A percentile compares a stretch with the other conserved stretches of the same genome.
Evolutionary conservation across 192 early-diverging fungal genomes (phyloP).

Genomic region (Linnemannia zychae): DNA sequence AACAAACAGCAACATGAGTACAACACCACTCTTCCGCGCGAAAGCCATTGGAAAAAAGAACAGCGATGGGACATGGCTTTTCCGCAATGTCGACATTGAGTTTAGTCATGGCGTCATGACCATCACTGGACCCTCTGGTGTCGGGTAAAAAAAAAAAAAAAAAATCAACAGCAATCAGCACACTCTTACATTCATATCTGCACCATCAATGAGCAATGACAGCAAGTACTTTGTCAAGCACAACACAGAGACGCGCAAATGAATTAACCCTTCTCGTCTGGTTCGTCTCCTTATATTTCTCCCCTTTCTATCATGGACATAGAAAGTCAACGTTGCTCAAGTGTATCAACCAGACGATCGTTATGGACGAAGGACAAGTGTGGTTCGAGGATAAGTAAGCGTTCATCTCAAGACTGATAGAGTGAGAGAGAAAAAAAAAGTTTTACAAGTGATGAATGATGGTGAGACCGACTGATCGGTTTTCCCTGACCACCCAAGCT

Average conservation of each 20-base stretch:
- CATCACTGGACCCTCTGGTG: conserved; percentile 79
- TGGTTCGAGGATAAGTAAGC: conserved; percentile 65
- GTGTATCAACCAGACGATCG: conserved; percentile 81
- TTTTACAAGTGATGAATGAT: neutral
- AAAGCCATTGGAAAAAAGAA: conserved; percentile 56
- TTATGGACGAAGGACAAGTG: conserved; percentile 72
- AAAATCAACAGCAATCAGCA: neutral
- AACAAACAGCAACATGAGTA: neutral
- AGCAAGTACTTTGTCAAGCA: no score
- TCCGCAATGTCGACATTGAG: conserved; percentile 68
- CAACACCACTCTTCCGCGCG: conserved; percentile 43
- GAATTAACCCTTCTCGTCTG: neutral
- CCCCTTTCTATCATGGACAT: no score
- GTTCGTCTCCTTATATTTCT: no score
- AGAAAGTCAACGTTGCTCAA: conserved; percentile 90
- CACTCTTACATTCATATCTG: neutral
- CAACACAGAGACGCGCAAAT: no score
- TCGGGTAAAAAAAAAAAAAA: conserved; percentile 63
- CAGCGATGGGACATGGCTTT: conserved; percentile 64
- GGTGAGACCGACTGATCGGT: no score
- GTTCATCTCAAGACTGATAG: neutral
- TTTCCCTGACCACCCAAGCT: neutral
- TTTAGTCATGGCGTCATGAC: conserved; percentile 69
- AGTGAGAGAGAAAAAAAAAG: neutral
- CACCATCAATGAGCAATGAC: no score